Base-by-base conservation (phyloP, 768 basidiomycete species). In the Suillus bovinus region DNA sequence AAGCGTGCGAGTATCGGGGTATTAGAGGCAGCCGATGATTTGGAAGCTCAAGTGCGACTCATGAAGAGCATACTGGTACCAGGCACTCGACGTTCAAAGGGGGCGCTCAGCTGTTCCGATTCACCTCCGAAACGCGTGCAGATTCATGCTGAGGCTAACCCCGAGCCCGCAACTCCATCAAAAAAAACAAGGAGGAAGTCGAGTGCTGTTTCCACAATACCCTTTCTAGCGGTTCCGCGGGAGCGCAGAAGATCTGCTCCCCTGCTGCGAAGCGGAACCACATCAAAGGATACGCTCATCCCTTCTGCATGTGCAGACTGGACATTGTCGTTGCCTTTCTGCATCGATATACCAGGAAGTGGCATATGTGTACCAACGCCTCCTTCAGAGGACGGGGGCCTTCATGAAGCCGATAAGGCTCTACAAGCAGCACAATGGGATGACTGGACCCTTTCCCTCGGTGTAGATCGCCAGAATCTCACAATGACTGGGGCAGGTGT, bases 61-160 rank as follows among this genome's bases (percentile, higher is more conserved):
- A 74, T 74, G 33, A 74, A 74, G 42, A 74, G 73, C 57, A 74
- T 76, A 1, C 22, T 76, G 0, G n/a, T 76, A n/a, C 68, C 74
- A 1, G 68, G 71, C 14, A 66, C 16, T 20, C 74, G 38, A 60
- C 63, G 59, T 70, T 71, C 4, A 72, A 74, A 61, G 66, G 69
- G 29, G 64, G 47, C 31, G 39, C 3, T 61, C 72, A 11, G 66
- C 61, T 4, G 61, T 56, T 8, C 44, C 44, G 29, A 38, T 39
- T 44, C 52, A 17, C 64, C 46, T 39, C 64, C 39, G 16, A 73
- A 73, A 41, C 72, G 72, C 0, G 73, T 73, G 29, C 72, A 73
- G 59, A 73, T 73, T 22, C 72, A 67, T 6, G 65, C 66, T 2
- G 72, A 72, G 16, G 73, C 66, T 17, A 58, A 63, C 31, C 10